Conservation (phyloP, 1,284 basidiomycete genomes). For the Boletus semigastroideus region DNA sequence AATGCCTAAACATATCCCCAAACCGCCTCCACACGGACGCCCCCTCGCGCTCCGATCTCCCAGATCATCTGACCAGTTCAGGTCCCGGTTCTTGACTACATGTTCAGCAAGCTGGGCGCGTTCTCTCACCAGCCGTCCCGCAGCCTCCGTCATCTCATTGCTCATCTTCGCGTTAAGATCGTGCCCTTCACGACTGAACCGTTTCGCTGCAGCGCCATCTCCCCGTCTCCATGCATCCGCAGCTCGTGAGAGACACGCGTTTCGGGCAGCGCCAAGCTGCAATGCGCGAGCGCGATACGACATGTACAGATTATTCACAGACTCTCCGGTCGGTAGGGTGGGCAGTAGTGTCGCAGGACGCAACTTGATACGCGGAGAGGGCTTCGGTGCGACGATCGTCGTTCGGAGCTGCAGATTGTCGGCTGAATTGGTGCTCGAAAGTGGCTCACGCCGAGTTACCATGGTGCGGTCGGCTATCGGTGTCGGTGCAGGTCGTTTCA, state of each 20-base stretch:
- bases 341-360: conserved; percentile 84
- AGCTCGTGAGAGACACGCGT: conserved; percentile 92
- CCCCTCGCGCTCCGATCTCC: conserved; percentile 77
- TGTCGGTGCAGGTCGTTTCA: conserved; percentile 59
- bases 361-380: conserved; percentile 81
- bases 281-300: conserved; percentile 82
- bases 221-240: conserved; percentile 94
- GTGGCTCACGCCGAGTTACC: conserved; percentile 53
- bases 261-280: conserved; percentile 89
- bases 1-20: conserved; percentile 86
- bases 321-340: conserved; percentile 81
- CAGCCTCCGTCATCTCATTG: conserved; percentile 79
- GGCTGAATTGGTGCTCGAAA: conserved; percentile 48
- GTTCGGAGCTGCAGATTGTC: conserved; percentile 64
- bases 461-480: conserved; percentile 35
- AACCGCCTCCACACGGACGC: conserved; percentile 73
- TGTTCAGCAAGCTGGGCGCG: conserved; percentile 75
- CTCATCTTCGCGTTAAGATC: conserved; percentile 90
- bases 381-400: conserved; percentile 76
- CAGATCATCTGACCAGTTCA: conserved; percentile 80
- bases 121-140: conserved; percentile 77
- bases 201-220: conserved; percentile 92
- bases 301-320: conserved; percentile 83
- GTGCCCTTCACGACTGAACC: conserved; percentile 91
- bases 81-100: conserved; percentile 68